Conservation (phyloP, 2,329 filamentous ascomycete species). For the Colletotrichum eremochloae region DNA sequence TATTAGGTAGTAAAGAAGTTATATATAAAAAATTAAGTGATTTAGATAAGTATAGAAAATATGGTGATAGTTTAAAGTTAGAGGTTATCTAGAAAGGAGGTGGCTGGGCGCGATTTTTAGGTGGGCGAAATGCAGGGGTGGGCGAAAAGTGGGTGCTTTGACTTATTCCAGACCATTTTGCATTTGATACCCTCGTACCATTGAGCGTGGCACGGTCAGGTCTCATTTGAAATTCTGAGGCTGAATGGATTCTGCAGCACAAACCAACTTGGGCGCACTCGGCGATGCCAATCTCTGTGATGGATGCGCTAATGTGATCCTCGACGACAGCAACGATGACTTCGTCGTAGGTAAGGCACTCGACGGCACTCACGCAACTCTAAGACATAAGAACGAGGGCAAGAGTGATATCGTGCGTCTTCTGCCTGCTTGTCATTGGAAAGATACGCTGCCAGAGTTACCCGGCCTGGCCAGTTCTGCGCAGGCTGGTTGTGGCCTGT, state of each 20-base stretch:
- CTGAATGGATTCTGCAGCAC: neutral
- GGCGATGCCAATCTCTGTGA: neutral
- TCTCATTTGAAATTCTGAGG: neutral
- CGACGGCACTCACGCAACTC: neutral
- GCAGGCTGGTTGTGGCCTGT: neutral
- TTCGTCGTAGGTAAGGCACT: neutral
- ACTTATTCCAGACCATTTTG: neutral
- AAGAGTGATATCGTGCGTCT: neutral
- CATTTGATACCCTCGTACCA: neutral
- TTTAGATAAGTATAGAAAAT: too few relatives aligned
- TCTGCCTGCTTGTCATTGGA: neutral
- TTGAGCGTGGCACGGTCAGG: neutral
- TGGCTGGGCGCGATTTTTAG: too few relatives aligned
- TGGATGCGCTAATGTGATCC: neutral
- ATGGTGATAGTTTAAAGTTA: too few relatives aligned
- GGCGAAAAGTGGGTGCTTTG: too few relatives aligned
- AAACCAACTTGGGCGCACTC: neutral
- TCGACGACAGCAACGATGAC: neutral
- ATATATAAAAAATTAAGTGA: too few relatives aligned
- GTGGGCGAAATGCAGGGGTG: too few relatives aligned
- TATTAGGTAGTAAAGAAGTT: too few relatives aligned
- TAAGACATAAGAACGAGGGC: neutral
- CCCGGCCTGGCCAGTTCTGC: neutral
- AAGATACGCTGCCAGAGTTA: neutral
- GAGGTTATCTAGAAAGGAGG: too few relatives aligned